phyloP scores from a whole-genome alignment of 345 rosid species.

The Psidium guajava region DNA sequence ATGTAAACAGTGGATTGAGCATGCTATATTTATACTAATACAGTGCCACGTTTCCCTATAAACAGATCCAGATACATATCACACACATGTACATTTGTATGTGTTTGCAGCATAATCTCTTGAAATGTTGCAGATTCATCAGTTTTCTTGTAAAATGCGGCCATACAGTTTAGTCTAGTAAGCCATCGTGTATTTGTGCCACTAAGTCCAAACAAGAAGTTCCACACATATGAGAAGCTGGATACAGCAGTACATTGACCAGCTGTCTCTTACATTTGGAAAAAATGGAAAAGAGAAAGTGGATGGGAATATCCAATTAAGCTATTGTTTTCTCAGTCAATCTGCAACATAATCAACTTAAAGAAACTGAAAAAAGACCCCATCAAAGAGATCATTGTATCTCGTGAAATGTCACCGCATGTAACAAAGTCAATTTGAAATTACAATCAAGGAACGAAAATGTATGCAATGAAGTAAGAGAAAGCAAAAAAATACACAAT shows the following conservation, averaged over 20 bases:
- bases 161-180: neutral
- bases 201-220: neutral
- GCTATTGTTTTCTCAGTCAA: neutral
- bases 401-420: neutral
- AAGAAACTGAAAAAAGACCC: neutral
- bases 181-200: neutral
- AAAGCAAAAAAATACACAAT: neutral
- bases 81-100: neutral
- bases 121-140: neutral
- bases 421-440: neutral
- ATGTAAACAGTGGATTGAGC: neutral
- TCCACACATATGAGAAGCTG: neutral
- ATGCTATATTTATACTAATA: neutral
- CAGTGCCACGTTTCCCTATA: neutral
- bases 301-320: neutral
- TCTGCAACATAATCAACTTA: neutral
- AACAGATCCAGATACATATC: neutral
- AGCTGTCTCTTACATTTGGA: neutral
- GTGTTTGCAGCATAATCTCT: neutral
- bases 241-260: neutral
- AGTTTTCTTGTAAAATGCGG: neutral
- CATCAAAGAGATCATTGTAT: neutral
- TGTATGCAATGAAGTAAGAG: neutral
- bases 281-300: neutral
- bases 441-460: neutral